Percentiles rank a stretch among this genome's conserved stretches.
phyloP scores from a whole-genome alignment of 768 basidiomycete species.

The Phlebiopsis gigantea region DNA sequence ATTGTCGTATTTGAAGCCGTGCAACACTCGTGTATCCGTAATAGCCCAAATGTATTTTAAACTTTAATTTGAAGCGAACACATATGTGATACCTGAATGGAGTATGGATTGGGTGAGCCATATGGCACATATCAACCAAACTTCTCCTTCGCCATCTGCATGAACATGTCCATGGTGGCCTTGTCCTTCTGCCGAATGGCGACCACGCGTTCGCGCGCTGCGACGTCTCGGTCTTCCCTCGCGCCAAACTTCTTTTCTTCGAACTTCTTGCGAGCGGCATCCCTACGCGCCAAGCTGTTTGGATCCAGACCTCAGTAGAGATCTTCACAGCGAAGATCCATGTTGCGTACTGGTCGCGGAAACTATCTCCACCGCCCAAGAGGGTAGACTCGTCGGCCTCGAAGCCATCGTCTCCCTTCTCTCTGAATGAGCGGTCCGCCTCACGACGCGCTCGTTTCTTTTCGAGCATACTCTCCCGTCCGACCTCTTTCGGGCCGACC shows the following conservation, averaged over 20 bases:
- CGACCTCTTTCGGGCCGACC: constrained; percentile 76
- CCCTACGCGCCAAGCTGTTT: constrained; percentile 64
- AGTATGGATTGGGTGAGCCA: not conserved
- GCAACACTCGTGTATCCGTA: not conserved
- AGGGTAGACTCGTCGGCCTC: constrained; percentile 78
- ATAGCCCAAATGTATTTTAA: not conserved
- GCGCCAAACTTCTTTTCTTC: constrained; percentile 41
- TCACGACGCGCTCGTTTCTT: constrained; percentile 77
- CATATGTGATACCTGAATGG: not conserved
- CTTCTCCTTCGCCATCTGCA: constrained; percentile 80
- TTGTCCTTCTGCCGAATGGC: constrained; percentile 76
- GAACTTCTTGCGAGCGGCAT: constrained; percentile 61
- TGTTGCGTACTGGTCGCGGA: constrained; percentile 58
- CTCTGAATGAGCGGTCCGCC: constrained; percentile 63
- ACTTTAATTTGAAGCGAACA: not conserved
- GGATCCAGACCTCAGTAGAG: not conserved
- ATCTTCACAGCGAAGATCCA: not conserved
- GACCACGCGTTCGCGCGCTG: constrained; percentile 52
- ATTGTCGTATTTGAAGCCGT: not conserved
- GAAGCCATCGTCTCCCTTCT: constrained; percentile 65
- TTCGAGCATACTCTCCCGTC: constrained; percentile 74
- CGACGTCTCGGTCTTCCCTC: constrained; percentile 47
- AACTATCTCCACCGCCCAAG: constrained; percentile 80
- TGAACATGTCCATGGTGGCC: constrained; percentile 96
- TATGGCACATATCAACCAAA: constrained; percentile 51